These are phyloP conservation scores for Biscogniauxia sp. DNA, from an alignment of 2,329 filamentous ascomycete species.

Conservation along the genomic window DNA sequence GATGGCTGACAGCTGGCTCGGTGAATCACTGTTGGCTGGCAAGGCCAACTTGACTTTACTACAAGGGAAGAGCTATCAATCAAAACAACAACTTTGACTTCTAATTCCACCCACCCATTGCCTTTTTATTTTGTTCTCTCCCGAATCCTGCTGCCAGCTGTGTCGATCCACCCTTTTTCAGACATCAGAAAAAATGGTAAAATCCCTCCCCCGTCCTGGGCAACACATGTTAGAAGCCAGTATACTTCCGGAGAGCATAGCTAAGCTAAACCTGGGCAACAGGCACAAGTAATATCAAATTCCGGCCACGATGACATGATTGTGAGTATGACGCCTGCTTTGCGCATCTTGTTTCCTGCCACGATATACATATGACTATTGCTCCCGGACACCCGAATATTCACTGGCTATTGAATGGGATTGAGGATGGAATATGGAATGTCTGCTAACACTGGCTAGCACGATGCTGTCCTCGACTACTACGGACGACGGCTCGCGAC, in stretches of 20 bases:
- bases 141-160: neutral
- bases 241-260: neutral
- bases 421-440: constrained; percentile 8
- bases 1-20: neutral
- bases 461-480: constrained; percentile 98
- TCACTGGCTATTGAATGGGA: too few relatives aligned
- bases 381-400: too few relatives aligned
- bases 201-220: neutral
- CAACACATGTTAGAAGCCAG: neutral
- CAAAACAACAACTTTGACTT: neutral
- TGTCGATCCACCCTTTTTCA: neutral
- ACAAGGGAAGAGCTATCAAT: neutral
- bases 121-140: neutral
- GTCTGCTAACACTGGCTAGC: constrained; percentile 49
- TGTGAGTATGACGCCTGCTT: constrained; percentile 58
- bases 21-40: neutral
- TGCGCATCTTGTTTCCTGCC: constrained; percentile 1
- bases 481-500: constrained; percentile 95
- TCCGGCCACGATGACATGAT: constrained; percentile 99
- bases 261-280: constrained; percentile 17
- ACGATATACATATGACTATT: constrained; percentile 3
- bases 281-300: constrained; percentile 74
- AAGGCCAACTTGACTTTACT: neutral
- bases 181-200: constrained; percentile 23
- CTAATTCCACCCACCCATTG: neutral